phyloP scores from a whole-genome alignment of 78 protist genomes.

The Goniomonas avonlea region DNA sequence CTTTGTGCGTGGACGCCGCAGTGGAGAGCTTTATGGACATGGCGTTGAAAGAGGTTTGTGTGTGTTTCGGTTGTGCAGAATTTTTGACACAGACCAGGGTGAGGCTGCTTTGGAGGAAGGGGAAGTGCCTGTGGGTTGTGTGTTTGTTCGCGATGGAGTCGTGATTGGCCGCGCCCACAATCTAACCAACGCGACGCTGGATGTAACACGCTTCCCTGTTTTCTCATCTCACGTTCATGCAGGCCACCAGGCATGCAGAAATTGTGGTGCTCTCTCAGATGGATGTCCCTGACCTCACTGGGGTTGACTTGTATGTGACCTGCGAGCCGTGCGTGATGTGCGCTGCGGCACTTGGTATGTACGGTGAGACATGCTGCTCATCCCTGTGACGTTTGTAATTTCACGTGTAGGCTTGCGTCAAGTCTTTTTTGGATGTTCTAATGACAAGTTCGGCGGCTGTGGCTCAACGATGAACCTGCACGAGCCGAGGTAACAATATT shows the following conservation, averaged over 20 bases:
- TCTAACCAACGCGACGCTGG: neutral
- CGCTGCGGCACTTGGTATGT: conserved; percentile 38
- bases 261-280: conserved; percentile 20
- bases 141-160: conserved; percentile 2
- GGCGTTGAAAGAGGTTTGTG: too few species aligned
- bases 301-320: conserved; percentile 35
- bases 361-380: too few species aligned
- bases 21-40: too few species aligned
- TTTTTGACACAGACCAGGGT: too few species aligned
- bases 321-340: conserved; percentile 61
- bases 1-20: too few species aligned
- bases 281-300: neutral
- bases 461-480: too few species aligned
- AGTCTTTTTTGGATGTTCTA: too few species aligned
- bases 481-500: too few species aligned
- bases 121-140: conserved; percentile 52
- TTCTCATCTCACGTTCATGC: neutral
- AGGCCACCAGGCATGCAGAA: conserved; percentile 43
- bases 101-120: conserved; percentile 6
- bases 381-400: too few species aligned
- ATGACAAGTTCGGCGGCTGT: too few species aligned
- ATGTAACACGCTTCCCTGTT: neutral
- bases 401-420: too few species aligned
- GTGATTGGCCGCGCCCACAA: conserved; percentile 26
- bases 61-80: too few species aligned